A percentile compares a stretch with the other conserved stretches of the same genome.
phyloP scores from a whole-genome alignment of 495 filamentous ascomycete genomes.

The Recurvomyces mirabilis region DNA sequence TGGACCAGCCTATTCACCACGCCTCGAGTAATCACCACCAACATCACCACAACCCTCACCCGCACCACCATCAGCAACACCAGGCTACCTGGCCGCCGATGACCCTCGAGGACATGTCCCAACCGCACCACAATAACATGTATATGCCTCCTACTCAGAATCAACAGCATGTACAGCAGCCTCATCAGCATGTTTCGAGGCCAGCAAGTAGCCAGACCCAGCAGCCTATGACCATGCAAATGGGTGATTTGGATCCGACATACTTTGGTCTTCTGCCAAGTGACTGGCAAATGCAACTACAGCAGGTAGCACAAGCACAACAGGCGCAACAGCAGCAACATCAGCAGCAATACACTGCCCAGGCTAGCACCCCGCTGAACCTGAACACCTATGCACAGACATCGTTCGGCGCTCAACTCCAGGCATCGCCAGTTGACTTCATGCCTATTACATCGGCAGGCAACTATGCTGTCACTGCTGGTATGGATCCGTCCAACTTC shows the following conservation, averaged over 20 bases:
- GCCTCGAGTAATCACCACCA: too few species aligned
- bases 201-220: too few species aligned
- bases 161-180: constrained; percentile 9
- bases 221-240: constrained; percentile 17
- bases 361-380: constrained; percentile 29
- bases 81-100: constrained; percentile 22
- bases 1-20: too few species aligned
- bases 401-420: constrained; percentile 40
- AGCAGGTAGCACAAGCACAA: constrained; percentile 38
- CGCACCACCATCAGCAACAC: constrained; percentile 8
- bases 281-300: constrained; percentile 36
- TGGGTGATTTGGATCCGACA: constrained; percentile 8
- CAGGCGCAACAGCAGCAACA: constrained; percentile 40
- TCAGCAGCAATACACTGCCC: constrained; percentile 29
- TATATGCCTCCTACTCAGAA: constrained; percentile 6
- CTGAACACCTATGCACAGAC: constrained; percentile 26
- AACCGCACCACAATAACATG: constrained; percentile 7
- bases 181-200: too few species aligned
- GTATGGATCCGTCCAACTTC: constrained; percentile 51
- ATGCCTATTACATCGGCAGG: constrained; percentile 53
- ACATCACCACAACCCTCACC: constrained; percentile 5
- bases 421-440: constrained; percentile 56
- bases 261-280: constrained; percentile 30
- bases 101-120: constrained; percentile 19
- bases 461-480: constrained; percentile 42